Percentiles rank a stretch among this genome's conserved stretches.
Conservation (phyloP, 371 early-diverging fungal species). For the Polyrhizophydium stewartii region DNA sequence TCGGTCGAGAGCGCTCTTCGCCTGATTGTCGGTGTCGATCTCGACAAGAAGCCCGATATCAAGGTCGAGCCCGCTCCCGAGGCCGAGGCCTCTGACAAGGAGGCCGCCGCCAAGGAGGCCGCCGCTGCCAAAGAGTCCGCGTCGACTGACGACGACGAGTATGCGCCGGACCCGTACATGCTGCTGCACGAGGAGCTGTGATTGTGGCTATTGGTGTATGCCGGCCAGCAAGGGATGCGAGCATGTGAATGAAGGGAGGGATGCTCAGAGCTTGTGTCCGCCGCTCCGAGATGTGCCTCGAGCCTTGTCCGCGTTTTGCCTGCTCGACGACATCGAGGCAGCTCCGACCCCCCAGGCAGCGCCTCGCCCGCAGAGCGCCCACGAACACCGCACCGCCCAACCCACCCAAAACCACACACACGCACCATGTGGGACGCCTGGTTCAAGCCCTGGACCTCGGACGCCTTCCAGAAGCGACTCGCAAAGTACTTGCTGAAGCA, state of each 20-base stretch:
- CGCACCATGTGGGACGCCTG: not conserved
- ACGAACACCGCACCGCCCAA: no score
- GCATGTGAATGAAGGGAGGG: no score
- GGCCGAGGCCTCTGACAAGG: constrained; percentile 14
- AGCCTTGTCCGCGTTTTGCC: no score
- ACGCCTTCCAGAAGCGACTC: constrained; percentile 68
- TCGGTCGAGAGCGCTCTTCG: constrained; percentile 71
- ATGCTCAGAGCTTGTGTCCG: no score
- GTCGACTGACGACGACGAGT: not conserved
- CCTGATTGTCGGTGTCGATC: constrained; percentile 54
- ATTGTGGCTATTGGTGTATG: no score
- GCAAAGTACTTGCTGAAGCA: constrained; percentile 78
- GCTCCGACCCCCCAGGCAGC: no score
- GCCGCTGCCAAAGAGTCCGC: constrained; percentile 12
- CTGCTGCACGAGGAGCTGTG: not conserved
- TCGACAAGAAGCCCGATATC: constrained; percentile 38
- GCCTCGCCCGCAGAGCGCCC: no score
- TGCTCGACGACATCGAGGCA: no score
- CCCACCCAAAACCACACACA: no score
- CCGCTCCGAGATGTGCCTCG: no score
- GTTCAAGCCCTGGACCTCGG: not conserved
- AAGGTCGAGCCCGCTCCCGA: constrained; percentile 31
- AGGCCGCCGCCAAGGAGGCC: constrained; percentile 21
- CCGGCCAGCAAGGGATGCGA: no score
- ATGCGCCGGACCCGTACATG: not conserved